Conservation (phyloP, 2,329 filamentous ascomycete genomes). For the Cercospora sp. region DNA sequence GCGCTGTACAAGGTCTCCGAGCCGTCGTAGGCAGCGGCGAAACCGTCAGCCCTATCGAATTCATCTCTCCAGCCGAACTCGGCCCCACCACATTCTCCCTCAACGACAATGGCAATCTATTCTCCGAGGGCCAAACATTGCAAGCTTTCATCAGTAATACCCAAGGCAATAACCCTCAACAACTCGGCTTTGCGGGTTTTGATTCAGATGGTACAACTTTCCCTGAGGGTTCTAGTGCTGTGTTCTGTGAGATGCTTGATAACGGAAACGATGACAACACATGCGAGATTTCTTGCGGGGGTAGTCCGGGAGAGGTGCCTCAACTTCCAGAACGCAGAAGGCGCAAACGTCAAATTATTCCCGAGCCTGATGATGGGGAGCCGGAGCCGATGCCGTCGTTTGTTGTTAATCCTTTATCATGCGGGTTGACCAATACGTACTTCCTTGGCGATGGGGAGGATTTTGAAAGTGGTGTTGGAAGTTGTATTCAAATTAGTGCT, state of each 20-base stretch:
- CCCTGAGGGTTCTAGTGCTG: background rate
- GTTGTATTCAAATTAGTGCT: background rate
- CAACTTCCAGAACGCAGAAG: background rate
- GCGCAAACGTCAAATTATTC: background rate
- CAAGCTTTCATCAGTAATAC: background rate
- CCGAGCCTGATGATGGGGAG: background rate
- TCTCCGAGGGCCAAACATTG: background rate
- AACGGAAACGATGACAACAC: background rate
- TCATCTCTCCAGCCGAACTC: background rate
- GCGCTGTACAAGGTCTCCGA: background rate
- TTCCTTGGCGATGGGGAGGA: background rate
- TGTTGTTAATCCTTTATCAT: background rate
- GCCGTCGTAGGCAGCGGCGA: background rate
- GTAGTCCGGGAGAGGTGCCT: background rate
- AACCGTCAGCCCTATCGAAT: conserved; percentile 2
- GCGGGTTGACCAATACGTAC: background rate
- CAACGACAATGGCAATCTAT: background rate
- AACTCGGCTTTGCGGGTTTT: background rate
- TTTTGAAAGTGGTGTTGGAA: background rate
- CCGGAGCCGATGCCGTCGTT: background rate
- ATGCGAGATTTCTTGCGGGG: background rate
- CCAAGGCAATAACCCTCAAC: background rate
- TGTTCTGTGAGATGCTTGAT: background rate
- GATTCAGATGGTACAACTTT: background rate
- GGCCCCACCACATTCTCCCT: background rate